Evolutionary conservation across 208 protist species (phyloP).

Genomic region (Acanthamoeba royreba): DNA sequence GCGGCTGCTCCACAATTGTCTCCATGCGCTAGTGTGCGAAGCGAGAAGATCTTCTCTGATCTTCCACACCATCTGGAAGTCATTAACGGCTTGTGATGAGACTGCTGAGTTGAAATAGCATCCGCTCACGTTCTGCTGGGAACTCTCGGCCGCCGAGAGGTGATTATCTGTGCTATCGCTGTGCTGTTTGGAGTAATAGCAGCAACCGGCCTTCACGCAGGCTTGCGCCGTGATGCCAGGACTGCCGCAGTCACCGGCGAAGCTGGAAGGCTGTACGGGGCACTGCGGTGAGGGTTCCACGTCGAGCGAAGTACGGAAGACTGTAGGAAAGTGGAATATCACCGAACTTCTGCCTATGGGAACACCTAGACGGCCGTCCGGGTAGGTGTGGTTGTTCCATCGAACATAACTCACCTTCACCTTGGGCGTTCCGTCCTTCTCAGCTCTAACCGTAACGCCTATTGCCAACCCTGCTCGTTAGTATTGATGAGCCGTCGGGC

Average conservation of each 20-base stretch:
- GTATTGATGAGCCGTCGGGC: too few relatives aligned
- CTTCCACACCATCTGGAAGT: background rate
- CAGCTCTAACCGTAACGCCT: background rate
- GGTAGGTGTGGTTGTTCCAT: too few relatives aligned
- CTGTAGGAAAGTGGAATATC: conserved; percentile 30
- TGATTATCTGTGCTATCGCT: background rate
- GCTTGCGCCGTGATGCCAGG: background rate
- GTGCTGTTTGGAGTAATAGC: conserved; percentile 9
- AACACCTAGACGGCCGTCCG: background rate
- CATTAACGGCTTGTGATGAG: background rate
- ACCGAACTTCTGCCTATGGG: background rate
- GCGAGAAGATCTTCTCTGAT: background rate
- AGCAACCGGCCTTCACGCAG: conserved; percentile 13
- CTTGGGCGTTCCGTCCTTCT: background rate
- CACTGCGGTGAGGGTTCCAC: background rate
- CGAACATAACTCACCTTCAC: conserved; percentile 25
- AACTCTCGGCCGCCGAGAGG: background rate
- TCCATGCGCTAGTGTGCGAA: background rate
- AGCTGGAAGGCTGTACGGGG: background rate
- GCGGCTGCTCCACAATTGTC: background rate
- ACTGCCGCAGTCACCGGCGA: background rate
- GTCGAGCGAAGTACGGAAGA: background rate
- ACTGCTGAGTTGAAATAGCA: conserved; percentile 27
- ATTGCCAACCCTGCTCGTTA: background rate
- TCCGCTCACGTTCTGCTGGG: conserved; percentile 18